A percentile compares a stretch with the other conserved stretches of the same genome.
Conservation (phyloP, 768 basidiomycete genomes). For the Leccinum barrowsii region DNA sequence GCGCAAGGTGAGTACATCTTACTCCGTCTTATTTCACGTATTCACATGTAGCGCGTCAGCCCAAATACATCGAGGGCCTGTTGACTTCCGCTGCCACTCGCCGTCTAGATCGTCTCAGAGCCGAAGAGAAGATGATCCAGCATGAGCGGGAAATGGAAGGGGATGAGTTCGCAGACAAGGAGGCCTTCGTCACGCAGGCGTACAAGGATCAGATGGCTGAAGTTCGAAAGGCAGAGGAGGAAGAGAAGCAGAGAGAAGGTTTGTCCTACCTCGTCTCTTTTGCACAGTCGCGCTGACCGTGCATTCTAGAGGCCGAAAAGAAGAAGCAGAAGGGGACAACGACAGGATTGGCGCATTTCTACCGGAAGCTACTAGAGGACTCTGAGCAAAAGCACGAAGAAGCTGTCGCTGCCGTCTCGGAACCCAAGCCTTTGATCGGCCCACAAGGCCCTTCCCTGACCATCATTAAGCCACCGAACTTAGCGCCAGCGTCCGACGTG, state of each 20-base stretch:
- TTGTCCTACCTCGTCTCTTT: conserved; percentile 18
- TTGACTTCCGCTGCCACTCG: conserved; percentile 82
- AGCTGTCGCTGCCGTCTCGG: conserved; percentile 69
- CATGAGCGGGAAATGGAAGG: conserved; percentile 90
- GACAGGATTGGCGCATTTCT: conserved; percentile 86
- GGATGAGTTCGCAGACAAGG: conserved; percentile 91
- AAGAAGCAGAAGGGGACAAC: conserved; percentile 56
- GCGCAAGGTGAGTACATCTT: conserved; percentile 58
- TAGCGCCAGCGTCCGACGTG: conserved; percentile 61
- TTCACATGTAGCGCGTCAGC: conserved; percentile 43
- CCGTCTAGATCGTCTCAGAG: conserved; percentile 82
- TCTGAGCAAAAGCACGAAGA: conserved; percentile 82
- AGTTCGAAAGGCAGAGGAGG: conserved; percentile 86
- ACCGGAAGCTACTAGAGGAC: conserved; percentile 72
- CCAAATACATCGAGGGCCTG: conserved; percentile 87
- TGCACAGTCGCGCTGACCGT: neutral
- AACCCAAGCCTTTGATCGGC: conserved; percentile 52
- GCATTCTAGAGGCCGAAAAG: conserved; percentile 46
- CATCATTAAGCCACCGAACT: conserved; percentile 68
- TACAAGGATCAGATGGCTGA: conserved; percentile 97
- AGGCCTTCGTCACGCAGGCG: conserved; percentile 94
- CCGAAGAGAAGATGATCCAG: conserved; percentile 98
- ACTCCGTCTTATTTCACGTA: neutral
- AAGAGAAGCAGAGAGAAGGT: conserved; percentile 90
- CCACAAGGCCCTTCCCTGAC: conserved; percentile 65